phyloP scores from a whole-genome alignment of 208 protist species.

The Dictyostelium gargantuum region DNA sequence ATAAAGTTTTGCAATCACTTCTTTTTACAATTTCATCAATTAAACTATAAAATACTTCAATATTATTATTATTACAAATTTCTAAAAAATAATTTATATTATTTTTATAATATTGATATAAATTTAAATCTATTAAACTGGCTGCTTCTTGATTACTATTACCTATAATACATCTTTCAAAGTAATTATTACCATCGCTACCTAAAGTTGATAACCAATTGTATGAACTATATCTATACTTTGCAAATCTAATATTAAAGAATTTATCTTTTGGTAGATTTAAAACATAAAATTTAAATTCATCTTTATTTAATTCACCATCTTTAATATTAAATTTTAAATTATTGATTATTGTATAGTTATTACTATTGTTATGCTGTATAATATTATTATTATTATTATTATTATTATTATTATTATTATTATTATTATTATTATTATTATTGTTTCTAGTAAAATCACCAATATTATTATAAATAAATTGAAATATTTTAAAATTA shows the following conservation, averaged over 20 bases:
- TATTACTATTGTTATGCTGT: neutral
- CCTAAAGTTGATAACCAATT: neutral
- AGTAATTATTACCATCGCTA: neutral
- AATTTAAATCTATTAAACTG: neutral
- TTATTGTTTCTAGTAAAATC: neutral
- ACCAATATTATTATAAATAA: neutral
- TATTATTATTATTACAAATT: no score
- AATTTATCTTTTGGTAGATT: neutral
- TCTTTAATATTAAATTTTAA: neutral
- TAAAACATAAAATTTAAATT: neutral
- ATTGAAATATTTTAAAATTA: neutral
- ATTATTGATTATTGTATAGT: neutral
- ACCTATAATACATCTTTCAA: neutral
- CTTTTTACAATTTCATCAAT: neutral
- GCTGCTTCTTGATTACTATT: no score
- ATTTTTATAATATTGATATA: neutral
- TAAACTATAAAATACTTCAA: neutral
- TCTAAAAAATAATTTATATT: neutral
- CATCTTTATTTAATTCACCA: neutral
- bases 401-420: neutral
- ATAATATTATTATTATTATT: neutral
- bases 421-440: no score
- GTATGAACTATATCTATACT: neutral
- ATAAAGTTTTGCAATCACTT: neutral
- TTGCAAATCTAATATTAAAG: neutral